Evolutionary conservation across 805 yeast species (phyloP).

Genomic region (Candida alai): DNA sequence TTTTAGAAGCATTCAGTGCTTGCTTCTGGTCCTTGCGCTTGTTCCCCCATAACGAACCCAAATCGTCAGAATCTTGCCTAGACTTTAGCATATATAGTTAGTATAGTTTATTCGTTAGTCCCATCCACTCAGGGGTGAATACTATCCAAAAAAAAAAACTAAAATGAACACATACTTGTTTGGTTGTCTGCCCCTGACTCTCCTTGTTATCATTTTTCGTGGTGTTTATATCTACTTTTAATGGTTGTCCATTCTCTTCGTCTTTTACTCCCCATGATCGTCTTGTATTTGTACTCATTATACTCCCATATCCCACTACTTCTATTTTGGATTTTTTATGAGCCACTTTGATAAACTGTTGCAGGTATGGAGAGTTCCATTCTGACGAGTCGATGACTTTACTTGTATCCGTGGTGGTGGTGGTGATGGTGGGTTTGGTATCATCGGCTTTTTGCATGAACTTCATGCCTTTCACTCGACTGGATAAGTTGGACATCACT

Average conservation of each 20-base stretch:
- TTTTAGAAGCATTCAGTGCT: slow-evolving; percentile 1
- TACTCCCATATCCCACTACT: slow-evolving; percentile 40
- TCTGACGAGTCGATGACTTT: slow-evolving; percentile 49
- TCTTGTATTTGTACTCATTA: slow-evolving; percentile 16
- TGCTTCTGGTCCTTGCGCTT: slow-evolving; percentile 5
- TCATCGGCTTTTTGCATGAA: slow-evolving; percentile 44
- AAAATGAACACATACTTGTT: slow-evolving; percentile 1
- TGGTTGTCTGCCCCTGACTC: not conserved
- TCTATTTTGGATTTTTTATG: slow-evolving; percentile 20
- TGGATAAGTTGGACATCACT: slow-evolving; percentile 38
- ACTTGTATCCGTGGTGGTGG: slow-evolving; percentile 20
- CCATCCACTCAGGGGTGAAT: no score
- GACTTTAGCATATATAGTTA: slow-evolving; percentile 1
- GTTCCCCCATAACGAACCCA: slow-evolving; percentile 8
- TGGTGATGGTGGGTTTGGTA: slow-evolving; percentile 23
- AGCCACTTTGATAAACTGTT: slow-evolving; percentile 22
- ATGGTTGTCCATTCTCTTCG: slow-evolving; percentile 7
- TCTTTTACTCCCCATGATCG: slow-evolving; percentile 13
- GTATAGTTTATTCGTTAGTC: slow-evolving; percentile 4
- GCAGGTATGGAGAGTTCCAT: slow-evolving; percentile 43
- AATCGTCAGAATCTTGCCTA: slow-evolving; percentile 2
- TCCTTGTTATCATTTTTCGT: slow-evolving; percentile 1
- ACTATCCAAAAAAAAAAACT: no score
- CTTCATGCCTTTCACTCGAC: slow-evolving; percentile 82
- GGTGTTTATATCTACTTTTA: no score